Evolutionary conservation across 2,329 filamentous ascomycete genomes (phyloP), one percentile per base, ranked within the genome.

Genomic region (Pseudopithomyces maydicus): DNA sequence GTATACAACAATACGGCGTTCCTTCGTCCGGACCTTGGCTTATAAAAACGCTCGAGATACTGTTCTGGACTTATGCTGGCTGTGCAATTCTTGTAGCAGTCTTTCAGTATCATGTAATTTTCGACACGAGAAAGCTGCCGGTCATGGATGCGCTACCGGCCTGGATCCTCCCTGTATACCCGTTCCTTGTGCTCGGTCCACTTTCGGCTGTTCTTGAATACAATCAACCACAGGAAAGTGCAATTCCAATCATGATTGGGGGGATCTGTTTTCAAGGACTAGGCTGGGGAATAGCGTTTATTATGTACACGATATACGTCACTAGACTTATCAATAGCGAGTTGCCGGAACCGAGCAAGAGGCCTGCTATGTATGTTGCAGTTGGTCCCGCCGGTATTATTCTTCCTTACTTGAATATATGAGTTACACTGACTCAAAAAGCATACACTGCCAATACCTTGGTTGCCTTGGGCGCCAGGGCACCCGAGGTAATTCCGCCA

Each of bases 71-170:
- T 0, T 93, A 92, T 67, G 81, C 87, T 11, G 77, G 78, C 2
- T 72, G 83, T 22, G 65, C 65, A 6, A 57, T 61, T 15, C 45
- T 69, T 2, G 65, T 68, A n/a, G 65, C 88, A 71, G 97, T 98
- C 90, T 87, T 98, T 66, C 94, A 98, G 84, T 98, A 98, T 81
- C 94, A 98, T 77, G 95, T 98, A 73, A 90, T 97, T 74, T 98
- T 98, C 85, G 93, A 89, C 78, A 86, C 90, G 72, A 92, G 97
- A 68, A 58, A 68, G 43, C 65, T 79, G 15, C 72, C 69, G 42
- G 67, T 78, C 12, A 66, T 73, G 6, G 74, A 77, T 22, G 77
- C 77, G 45, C 74, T 77, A 38, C 75, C 76, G 0, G 73, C 76
- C 0, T 79, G 77, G 77, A 67, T 72, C 8, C 59, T 74, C 0